Percentiles rank a stretch among this genome's conserved stretches.
phyloP scores from a whole-genome alignment of 2,329 filamentous ascomycete species.

The Knufia fluminis region DNA sequence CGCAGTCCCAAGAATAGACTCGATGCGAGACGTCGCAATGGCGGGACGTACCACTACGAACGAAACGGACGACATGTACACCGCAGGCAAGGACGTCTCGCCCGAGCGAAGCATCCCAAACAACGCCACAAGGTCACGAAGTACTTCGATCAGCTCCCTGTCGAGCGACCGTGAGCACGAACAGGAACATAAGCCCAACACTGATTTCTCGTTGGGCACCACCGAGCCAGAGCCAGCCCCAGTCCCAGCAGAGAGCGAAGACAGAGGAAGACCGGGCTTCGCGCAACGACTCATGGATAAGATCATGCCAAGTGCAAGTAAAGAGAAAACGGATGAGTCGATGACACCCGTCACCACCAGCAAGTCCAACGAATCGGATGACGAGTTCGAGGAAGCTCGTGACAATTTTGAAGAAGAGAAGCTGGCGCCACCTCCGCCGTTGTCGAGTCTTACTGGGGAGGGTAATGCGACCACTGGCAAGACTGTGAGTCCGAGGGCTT shows the following conservation, averaged over 20 bases:
- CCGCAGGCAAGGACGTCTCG: conserved; percentile 6
- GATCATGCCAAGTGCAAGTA: conserved; percentile 16
- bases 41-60: conserved; percentile 15
- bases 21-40: conserved; percentile 23
- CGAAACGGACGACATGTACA: conserved; percentile 23
- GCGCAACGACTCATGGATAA: conserved; percentile 17
- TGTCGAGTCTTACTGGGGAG: neutral
- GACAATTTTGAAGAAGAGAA: conserved; percentile 19
- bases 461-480: neutral
- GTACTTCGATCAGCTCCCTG: conserved; percentile 21
- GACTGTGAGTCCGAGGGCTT: conserved; percentile 9
- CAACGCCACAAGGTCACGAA: neutral
- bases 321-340: conserved; percentile 14
- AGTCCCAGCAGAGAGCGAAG: conserved; percentile 16
- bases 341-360: conserved; percentile 3
- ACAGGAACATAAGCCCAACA: neutral
- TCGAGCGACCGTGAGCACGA: conserved; percentile 11
- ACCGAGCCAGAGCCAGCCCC: conserved; percentile 1
- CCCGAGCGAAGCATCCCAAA: conserved; percentile 12
- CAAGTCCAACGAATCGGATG: conserved; percentile 14
- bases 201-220: neutral
- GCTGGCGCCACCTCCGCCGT: conserved; percentile 3
- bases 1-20: conserved; percentile 12
- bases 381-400: conserved; percentile 23
- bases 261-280: conserved; percentile 19